phyloP scores from a whole-genome alignment of 805 yeast species.

The Yarrowia sp. region DNA sequence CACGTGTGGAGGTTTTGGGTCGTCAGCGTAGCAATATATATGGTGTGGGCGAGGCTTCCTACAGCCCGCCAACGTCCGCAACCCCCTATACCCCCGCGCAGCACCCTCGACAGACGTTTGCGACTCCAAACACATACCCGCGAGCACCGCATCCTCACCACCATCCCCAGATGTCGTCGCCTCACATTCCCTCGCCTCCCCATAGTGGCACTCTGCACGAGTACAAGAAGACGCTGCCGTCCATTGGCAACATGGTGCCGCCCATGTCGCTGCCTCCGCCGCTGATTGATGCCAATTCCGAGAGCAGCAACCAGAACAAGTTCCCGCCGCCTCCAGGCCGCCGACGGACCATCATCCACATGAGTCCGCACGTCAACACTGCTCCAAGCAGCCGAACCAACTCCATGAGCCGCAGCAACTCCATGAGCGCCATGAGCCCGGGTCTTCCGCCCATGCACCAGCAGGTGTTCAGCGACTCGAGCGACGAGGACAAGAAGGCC shows the following conservation, averaged over 20 bases:
- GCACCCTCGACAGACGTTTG: too few species aligned
- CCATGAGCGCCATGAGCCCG: conserved; percentile 1
- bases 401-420: not conserved
- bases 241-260: conserved; percentile 11
- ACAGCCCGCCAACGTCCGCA: too few species aligned
- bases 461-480: conserved; percentile 10
- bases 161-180: not conserved
- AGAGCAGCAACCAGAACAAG: not conserved
- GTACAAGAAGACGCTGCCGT: conserved; percentile 14
- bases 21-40: conserved; percentile 17
- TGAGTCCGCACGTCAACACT: conserved; percentile 2
- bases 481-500: not conserved
- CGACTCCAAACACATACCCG: too few species aligned
- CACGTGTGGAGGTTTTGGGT: conserved; percentile 24
- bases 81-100: too few species aligned
- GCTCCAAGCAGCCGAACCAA: not conserved
- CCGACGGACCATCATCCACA: conserved; percentile 9
- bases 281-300: not conserved
- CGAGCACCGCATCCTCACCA: not conserved
- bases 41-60: too few species aligned
- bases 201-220: conserved; percentile 16
- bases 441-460: not conserved
- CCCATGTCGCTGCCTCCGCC: conserved; percentile 21
- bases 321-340: conserved; percentile 6
- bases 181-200: conserved; percentile 19